phyloP scores from a whole-genome alignment of 2,329 filamentous ascomycete species.

The Septoria petroselini region DNA sequence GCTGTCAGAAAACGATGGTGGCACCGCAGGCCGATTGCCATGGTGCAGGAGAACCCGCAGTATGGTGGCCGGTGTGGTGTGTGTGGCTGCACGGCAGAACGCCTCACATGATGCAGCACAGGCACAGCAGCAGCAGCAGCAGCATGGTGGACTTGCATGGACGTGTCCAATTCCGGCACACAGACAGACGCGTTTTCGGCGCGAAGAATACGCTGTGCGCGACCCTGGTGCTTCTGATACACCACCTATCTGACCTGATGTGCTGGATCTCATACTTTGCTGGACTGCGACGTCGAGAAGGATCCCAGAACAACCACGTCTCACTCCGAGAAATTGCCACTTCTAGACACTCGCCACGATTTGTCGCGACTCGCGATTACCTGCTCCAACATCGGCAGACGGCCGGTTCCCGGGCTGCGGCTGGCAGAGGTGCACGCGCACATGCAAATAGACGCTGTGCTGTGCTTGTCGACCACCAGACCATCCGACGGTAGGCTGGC shows the following conservation, averaged over 20 bases:
- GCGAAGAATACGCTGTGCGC: slow-evolving; percentile 7
- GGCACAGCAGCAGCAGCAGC: too few species aligned
- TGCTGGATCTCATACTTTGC: slow-evolving; percentile 7
- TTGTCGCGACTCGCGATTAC: neutral
- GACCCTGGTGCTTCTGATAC: neutral
- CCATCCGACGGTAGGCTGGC: neutral
- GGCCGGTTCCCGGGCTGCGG: slow-evolving; percentile 9
- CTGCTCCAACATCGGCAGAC: slow-evolving; percentile 7
- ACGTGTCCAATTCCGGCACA: too few species aligned
- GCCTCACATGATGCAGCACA: too few species aligned
- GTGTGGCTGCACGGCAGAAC: neutral
- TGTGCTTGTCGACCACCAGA: neutral
- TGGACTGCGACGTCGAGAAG: neutral
- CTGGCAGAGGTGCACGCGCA: neutral
- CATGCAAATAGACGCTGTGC: neutral
- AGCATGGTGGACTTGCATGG: neutral
- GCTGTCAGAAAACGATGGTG: neutral
- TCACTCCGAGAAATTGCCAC: slow-evolving; percentile 6
- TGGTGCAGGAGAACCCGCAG: neutral
- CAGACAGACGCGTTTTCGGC: neutral
- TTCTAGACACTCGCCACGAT: neutral
- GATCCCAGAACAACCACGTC: neutral
- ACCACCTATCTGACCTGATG: neutral
- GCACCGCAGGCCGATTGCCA: neutral
- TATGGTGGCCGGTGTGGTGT: too few species aligned